phyloP scores from a whole-genome alignment of 331 rosid genomes.

The Malus hybrid region DNA sequence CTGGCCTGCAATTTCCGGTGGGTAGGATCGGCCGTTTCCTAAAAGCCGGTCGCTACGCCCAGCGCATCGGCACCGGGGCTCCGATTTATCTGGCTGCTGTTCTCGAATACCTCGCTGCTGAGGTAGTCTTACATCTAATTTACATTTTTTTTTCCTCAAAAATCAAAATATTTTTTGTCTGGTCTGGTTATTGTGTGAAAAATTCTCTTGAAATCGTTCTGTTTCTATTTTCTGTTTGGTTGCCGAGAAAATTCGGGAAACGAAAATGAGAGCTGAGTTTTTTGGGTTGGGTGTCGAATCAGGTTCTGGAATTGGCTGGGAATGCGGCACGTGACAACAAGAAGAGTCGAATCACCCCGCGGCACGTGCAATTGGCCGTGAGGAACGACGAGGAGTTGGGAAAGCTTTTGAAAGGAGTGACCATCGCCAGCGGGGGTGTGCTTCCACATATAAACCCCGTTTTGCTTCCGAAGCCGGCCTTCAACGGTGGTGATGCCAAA shows the following conservation, averaged over 20 bases:
- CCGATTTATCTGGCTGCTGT: not conserved
- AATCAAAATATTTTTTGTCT: not conserved
- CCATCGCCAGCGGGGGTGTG: conserved; percentile 12
- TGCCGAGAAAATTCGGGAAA: not conserved
- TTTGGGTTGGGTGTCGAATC: not conserved
- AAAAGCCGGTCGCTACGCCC: not conserved
- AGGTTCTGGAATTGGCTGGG: conserved; percentile 1
- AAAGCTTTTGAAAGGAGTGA: not conserved
- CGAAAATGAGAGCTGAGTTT: not conserved
- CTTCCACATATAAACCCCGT: conserved; percentile 6
- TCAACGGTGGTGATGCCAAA: not conserved
- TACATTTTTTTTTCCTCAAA: not conserved
- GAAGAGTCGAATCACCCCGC: conserved; percentile 15
- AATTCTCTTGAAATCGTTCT: not conserved
- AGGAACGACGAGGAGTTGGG: conserved; percentile 16
- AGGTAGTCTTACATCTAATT: not conserved
- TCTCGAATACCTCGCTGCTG: not conserved
- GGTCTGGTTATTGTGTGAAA: not conserved
- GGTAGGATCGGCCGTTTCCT: not conserved
- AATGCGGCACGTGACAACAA: conserved; percentile 18
- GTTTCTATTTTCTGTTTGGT: not conserved
- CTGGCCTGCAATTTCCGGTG: not conserved
- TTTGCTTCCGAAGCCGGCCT: conserved; percentile 13
- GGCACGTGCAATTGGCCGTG: conserved; percentile 15
- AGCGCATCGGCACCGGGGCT: not conserved